phyloP scores from a whole-genome alignment of 1,284 basidiomycete genomes.

The Malassezia psittaci region DNA sequence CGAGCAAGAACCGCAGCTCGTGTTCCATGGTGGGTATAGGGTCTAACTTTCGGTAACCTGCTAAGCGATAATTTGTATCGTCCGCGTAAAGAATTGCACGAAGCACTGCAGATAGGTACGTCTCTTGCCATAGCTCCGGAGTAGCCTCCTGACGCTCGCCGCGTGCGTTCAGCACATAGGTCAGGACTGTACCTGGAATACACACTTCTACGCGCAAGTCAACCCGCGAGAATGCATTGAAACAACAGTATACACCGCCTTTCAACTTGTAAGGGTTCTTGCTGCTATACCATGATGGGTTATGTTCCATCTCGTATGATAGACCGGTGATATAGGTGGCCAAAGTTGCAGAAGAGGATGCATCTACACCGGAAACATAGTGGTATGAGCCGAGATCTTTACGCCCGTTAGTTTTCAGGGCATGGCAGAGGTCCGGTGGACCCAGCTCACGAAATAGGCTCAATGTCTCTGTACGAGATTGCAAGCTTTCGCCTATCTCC shows the following conservation, averaged over 20 bases:
- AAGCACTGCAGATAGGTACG: slow-evolving; percentile 83
- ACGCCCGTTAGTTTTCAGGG: slow-evolving; percentile 69
- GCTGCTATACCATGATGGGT: slow-evolving; percentile 74
- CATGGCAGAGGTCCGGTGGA: slow-evolving; percentile 90
- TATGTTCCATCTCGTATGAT: slow-evolving; percentile 86
- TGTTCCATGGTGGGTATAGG: slow-evolving; percentile 82
- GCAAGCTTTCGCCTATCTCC: slow-evolving; percentile 78
- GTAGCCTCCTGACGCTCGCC: slow-evolving; percentile 90
- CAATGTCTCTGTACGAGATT: slow-evolving; percentile 80
- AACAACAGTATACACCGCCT: slow-evolving; percentile 91
- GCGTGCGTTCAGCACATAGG: slow-evolving; percentile 84
- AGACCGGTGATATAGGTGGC: slow-evolving; percentile 97
- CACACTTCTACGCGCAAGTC: slow-evolving; percentile 96
- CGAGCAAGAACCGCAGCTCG: slow-evolving; percentile 79
- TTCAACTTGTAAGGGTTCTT: slow-evolving; percentile 72
- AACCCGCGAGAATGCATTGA: slow-evolving; percentile 94
- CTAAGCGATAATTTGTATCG: slow-evolving; percentile 79
- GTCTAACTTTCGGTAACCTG: slow-evolving; percentile 89
- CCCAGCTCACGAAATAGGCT: slow-evolving; percentile 91
- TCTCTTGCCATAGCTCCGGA: slow-evolving; percentile 89
- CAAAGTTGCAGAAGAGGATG: slow-evolving; percentile 88
- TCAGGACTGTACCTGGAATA: slow-evolving; percentile 90
- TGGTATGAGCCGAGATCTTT: slow-evolving; percentile 51
- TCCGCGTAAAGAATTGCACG: slow-evolving; percentile 89
- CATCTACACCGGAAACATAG: slow-evolving; percentile 79